Conservation (phyloP, 2,329 filamentous ascomycete genomes). For the Colletotrichum sp. region DNA sequence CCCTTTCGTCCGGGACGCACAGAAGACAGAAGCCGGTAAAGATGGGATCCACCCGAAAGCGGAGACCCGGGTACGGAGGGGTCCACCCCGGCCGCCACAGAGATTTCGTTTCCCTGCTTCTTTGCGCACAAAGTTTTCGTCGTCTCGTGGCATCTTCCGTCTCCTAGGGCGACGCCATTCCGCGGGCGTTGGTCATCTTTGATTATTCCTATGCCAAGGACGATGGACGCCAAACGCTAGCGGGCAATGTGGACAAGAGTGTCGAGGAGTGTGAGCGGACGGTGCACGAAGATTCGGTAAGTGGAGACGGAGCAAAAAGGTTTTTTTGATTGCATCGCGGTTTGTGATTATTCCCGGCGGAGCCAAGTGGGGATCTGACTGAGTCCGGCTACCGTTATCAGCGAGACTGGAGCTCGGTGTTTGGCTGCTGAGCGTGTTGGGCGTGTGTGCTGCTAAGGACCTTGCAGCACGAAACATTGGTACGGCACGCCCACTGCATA, state of each 20-base stretch:
- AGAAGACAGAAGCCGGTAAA: not conserved
- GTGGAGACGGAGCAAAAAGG: not conserved
- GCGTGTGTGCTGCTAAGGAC: not conserved
- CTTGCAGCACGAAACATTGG: not conserved
- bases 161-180: not conserved
- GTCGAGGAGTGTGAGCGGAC: not conserved
- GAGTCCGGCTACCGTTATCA: not conserved
- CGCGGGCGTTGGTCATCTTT: not conserved
- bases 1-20: constrained; percentile 19
- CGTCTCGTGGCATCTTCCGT: not conserved
- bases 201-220: not conserved
- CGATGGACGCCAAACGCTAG: not conserved
- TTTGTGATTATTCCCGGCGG: constrained; percentile 7
- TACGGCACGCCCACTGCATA: not conserved
- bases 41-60: not conserved
- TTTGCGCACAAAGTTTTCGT: not conserved
- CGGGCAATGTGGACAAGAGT: not conserved
- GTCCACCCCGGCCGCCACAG: not conserved
- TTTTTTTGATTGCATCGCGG: constrained; percentile 3
- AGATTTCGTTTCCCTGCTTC: not conserved
- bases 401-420: constrained; percentile 1
- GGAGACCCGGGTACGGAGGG: not conserved
- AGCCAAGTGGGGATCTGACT: not conserved
- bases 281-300: not conserved
- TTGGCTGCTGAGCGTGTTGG: not conserved